Percentiles rank a stretch among this genome's conserved stretches.
Conservation (phyloP, 768 basidiomycete species). For the Suillus cothurnatus region DNA sequence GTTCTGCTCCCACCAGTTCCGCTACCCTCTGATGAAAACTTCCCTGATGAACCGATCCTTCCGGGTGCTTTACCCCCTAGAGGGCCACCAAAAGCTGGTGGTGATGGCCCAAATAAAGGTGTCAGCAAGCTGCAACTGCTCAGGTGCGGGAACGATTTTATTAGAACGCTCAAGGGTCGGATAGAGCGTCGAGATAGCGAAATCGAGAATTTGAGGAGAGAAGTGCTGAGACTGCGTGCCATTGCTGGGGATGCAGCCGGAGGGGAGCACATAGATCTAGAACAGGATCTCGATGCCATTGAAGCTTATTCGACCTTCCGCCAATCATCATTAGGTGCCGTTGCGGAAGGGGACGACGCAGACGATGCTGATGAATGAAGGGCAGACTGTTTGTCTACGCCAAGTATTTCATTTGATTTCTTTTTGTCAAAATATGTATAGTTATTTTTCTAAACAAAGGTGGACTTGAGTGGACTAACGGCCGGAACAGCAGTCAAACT, state of each 20-base stretch:
- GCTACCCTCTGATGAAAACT: slow-evolving; percentile 72
- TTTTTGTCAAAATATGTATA: slow-evolving; percentile 1
- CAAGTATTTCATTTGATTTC: neutral
- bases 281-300: slow-evolving; percentile 33
- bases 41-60: slow-evolving; percentile 70
- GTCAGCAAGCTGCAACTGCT: slow-evolving; percentile 93
- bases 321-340: slow-evolving; percentile 23
- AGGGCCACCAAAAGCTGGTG: slow-evolving; percentile 81
- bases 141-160: slow-evolving; percentile 89
- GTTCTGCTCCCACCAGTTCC: slow-evolving; percentile 86
- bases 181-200: slow-evolving; percentile 82
- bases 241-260: slow-evolving; percentile 29
- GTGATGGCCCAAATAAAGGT: slow-evolving; percentile 92
- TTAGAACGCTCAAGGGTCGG: slow-evolving; percentile 72
- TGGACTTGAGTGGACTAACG: neutral
- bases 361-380: slow-evolving; percentile 27
- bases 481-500: neutral
- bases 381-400: neutral
- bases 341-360: slow-evolving; percentile 35
- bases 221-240: slow-evolving; percentile 61
- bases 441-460: neutral
- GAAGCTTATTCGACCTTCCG: slow-evolving; percentile 26
- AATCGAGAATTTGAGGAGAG: slow-evolving; percentile 64
- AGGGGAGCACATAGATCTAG: slow-evolving; percentile 28
- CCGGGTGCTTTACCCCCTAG: slow-evolving; percentile 90